Conservation (phyloP, 257 asterid genomes). For the Ocimum tenuiflorum region DNA sequence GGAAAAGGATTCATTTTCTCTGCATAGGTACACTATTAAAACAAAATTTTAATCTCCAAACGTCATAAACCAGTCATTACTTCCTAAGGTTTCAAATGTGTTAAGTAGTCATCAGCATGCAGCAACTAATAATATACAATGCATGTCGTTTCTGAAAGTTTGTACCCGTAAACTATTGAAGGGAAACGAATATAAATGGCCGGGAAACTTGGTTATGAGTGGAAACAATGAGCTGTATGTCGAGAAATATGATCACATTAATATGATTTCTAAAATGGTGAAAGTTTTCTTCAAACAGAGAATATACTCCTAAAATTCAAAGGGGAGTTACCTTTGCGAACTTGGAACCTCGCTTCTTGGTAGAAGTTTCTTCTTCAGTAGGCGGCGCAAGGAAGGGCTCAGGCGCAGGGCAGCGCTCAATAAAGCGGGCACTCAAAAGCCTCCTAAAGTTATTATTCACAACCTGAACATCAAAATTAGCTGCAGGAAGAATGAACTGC, state of each 20-base stretch:
- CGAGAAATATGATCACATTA: too few relatives aligned
- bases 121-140: neutral
- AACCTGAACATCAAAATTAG: slow-evolving; percentile 32
- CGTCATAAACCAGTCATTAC: neutral
- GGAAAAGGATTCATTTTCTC: neutral
- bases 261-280: neutral
- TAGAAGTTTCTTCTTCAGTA: slow-evolving; percentile 28
- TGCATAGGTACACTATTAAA: neutral
- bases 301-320: neutral
- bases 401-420: slow-evolving; percentile 90
- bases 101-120: neutral
- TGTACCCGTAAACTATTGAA: neutral
- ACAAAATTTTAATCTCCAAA: neutral
- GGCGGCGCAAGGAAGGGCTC: slow-evolving; percentile 63
- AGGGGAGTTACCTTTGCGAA: slow-evolving; percentile 9
- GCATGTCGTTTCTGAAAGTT: slow-evolving; percentile 1
- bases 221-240: neutral
- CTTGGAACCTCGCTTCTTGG: slow-evolving; percentile 15
- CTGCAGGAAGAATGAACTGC: slow-evolving; percentile 29
- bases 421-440: slow-evolving; percentile 58
- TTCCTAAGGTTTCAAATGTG: neutral
- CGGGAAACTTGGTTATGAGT: neutral
- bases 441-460: slow-evolving; percentile 43
- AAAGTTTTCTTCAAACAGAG: neutral
- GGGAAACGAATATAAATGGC: neutral